Evolutionary conservation across 2,329 filamentous ascomycete species (phyloP).

Genomic region (Fusarium haematococcum): DNA sequence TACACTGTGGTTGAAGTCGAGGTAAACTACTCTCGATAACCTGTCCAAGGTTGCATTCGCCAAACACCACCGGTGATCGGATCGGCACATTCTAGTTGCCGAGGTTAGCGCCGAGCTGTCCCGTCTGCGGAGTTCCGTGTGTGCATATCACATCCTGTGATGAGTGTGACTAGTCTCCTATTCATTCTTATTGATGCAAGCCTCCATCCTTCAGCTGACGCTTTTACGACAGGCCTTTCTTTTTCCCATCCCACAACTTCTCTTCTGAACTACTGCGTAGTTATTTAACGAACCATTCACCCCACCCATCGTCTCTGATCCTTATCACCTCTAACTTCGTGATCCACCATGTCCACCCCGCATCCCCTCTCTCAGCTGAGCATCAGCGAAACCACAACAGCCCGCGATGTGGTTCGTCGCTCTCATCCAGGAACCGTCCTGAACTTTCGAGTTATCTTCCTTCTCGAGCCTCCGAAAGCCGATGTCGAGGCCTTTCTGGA

Average conservation of each 20-base stretch:
- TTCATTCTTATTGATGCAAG: not conserved
- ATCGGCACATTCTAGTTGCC: not conserved
- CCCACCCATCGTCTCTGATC: not conserved
- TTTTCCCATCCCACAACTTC: not conserved
- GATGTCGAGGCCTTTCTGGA: conserved; percentile 60
- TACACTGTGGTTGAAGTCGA: not conserved
- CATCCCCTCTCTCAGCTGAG: conserved; percentile 50
- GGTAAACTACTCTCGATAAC: not conserved
- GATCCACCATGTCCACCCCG: conserved; percentile 23
- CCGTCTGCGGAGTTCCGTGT: not conserved
- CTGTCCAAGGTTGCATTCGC: not conserved
- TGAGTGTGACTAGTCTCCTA: not conserved
- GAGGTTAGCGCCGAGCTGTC: not conserved
- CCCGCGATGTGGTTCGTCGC: conserved; percentile 49
- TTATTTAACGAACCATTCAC: not conserved
- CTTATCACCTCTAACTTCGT: conserved; percentile 15
- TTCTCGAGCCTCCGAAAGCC: conserved; percentile 63
- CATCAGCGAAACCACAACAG: conserved; percentile 47
- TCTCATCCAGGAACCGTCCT: conserved; percentile 46
- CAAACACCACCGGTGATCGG: not conserved
- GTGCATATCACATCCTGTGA: not conserved
- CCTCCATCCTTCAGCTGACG: not conserved
- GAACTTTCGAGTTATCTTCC: conserved; percentile 63
- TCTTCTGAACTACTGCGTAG: not conserved
- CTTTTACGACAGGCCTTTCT: not conserved